These are phyloP conservation scores for Phytopythium sindhum DNA, from an alignment of 352 stramenopile species.

Conservation along the genomic window DNA sequence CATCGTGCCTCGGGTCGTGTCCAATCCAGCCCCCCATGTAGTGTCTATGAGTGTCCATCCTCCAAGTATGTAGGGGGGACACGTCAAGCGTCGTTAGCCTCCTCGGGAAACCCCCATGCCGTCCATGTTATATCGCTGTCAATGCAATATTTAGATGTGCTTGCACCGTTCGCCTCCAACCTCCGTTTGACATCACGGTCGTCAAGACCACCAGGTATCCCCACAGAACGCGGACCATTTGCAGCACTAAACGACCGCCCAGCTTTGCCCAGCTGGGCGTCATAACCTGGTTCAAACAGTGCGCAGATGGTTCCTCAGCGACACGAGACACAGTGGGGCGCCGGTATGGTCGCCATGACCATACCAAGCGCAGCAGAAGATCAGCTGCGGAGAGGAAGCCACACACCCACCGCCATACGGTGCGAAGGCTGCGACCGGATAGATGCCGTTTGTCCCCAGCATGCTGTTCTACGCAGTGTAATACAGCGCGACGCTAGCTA, in stretches of 20 bases:
- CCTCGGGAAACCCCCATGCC: too few relatives aligned
- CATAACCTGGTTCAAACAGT: not conserved
- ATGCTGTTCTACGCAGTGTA: too few relatives aligned
- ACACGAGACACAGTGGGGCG: not conserved
- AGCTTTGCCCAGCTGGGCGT: not conserved
- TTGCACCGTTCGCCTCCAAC: not conserved
- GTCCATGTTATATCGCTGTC: not conserved
- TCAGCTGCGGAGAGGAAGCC: not conserved
- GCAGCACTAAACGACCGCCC: not conserved
- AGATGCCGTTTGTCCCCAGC: not conserved
- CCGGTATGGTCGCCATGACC: not conserved
- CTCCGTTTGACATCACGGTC: not conserved
- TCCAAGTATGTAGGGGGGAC: not conserved
- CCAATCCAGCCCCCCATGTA: not conserved
- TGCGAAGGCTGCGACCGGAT: not conserved
- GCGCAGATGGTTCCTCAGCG: not conserved
- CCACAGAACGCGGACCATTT: not conserved
- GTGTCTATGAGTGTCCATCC: not conserved
- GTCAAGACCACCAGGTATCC: not conserved
- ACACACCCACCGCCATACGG: not conserved
- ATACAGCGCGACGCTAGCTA: not conserved
- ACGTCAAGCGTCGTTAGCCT: too few relatives aligned
- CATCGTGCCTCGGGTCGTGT: not conserved
- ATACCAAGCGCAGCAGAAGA: not conserved
- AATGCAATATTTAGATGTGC: not conserved